phyloP scores from a whole-genome alignment of 352 stramenopile species.

The Globisporangium ultimum region DNA sequence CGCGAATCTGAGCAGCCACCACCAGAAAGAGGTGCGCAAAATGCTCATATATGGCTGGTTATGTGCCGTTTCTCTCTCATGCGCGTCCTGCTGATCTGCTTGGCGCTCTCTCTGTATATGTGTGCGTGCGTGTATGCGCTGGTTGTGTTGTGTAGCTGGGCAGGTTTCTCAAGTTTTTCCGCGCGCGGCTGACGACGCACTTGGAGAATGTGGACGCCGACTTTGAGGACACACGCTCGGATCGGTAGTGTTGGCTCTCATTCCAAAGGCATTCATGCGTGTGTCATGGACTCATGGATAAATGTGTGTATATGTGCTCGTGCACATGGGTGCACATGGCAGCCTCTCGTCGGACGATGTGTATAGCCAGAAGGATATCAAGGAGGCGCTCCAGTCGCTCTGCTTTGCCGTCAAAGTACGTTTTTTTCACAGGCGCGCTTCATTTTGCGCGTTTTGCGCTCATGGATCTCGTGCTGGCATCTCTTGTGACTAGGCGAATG shows the following conservation, averaged over 20 bases:
- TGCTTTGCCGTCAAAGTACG: slow-evolving; percentile 81
- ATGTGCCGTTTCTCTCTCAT: background rate
- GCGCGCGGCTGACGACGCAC: slow-evolving; percentile 66
- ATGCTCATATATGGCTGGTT: background rate
- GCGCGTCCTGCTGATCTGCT: too few species aligned
- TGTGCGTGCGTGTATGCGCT: background rate
- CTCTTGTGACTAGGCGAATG: slow-evolving; percentile 41
- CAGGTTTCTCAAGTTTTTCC: slow-evolving; percentile 88
- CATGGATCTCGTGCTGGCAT: background rate
- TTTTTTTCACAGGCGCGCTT: too few species aligned
- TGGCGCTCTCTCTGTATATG: background rate
- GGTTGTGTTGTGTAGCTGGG: slow-evolving; percentile 34
- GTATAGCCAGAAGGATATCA: slow-evolving; percentile 82
- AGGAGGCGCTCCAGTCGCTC: slow-evolving; percentile 69
- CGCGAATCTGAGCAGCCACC: slow-evolving; percentile 35
- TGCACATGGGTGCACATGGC: too few species aligned
- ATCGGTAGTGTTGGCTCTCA: slow-evolving; percentile 25
- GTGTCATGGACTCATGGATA: background rate
- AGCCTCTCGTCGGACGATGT: slow-evolving; percentile 76
- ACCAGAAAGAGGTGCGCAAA: slow-evolving; percentile 61
- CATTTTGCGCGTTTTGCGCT: too few species aligned
- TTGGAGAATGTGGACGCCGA: slow-evolving; percentile 81
- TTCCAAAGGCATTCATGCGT: too few species aligned
- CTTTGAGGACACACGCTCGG: slow-evolving; percentile 81
- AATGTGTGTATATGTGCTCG: too few species aligned